phyloP scores from a whole-genome alignment of 1,284 basidiomycete species.

The Naganishia albida region DNA sequence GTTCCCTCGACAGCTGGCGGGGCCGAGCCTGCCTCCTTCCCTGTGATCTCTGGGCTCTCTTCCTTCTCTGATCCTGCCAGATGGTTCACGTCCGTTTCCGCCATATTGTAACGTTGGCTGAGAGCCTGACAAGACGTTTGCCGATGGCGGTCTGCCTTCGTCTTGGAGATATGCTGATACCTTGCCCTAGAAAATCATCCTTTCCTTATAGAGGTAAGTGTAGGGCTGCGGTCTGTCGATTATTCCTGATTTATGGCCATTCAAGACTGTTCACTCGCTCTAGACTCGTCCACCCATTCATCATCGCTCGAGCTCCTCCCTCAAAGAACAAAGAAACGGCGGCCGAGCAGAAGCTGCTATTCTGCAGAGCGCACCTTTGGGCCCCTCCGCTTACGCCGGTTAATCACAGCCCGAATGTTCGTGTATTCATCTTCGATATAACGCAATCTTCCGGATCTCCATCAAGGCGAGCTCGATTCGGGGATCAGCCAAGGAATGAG shows the following conservation, averaged over 20 bases:
- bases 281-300: neutral
- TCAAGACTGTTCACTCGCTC: too few relatives aligned
- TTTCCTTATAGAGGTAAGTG: neutral
- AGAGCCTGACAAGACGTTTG: too few relatives aligned
- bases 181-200: neutral
- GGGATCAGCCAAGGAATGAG: neutral
- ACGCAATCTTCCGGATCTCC: neutral
- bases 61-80: neutral
- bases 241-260: too few relatives aligned
- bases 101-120: neutral
- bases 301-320: neutral
- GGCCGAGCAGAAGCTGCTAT: neutral
- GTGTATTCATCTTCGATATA: neutral
- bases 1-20: neutral
- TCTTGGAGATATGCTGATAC: too few relatives aligned
- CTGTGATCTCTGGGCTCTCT: neutral
- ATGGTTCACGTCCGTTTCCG: neutral
- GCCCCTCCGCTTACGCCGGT: slow-evolving; percentile 24
- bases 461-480: neutral
- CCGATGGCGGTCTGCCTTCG: too few relatives aligned
- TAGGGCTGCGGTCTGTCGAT: too few relatives aligned
- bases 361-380: neutral
- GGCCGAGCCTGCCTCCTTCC: neutral
- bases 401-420: neutral
- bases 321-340: neutral